Conservation (phyloP, 352 stramenopile genomes). For the Globisporangium carolinianum region DNA sequence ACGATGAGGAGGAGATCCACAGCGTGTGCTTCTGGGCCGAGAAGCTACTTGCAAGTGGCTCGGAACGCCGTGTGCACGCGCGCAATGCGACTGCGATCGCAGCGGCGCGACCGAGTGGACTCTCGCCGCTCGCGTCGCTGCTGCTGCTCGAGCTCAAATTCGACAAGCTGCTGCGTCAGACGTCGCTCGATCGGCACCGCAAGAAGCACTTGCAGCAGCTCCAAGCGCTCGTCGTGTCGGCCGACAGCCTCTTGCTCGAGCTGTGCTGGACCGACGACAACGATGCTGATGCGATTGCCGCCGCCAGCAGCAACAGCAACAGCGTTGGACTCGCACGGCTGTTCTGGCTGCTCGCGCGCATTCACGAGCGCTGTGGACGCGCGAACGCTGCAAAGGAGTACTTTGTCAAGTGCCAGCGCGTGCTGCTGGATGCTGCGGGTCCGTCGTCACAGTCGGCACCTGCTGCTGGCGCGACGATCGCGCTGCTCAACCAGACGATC, state of each 20-base stretch:
- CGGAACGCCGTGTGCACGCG: conserved; percentile 12
- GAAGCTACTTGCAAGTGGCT: conserved; percentile 31
- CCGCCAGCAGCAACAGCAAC: neutral
- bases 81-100: conserved; percentile 1
- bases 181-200: conserved; percentile 14
- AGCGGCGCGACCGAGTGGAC: conserved; percentile 5
- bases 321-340: conserved; percentile 20
- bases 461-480: conserved; percentile 6
- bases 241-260: conserved; percentile 34
- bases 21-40: conserved; percentile 50
- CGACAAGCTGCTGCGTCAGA: conserved; percentile 32
- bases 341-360: conserved; percentile 49
- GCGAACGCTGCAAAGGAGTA: conserved; percentile 40
- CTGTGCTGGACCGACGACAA: conserved; percentile 31
- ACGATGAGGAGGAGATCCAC: conserved; percentile 29
- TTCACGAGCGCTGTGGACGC: conserved; percentile 39
- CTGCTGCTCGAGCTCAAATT: conserved; percentile 61
- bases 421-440: conserved; percentile 6
- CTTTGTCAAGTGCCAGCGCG: conserved; percentile 46
- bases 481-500: conserved; percentile 39
- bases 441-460: neutral
- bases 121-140: conserved; percentile 31
- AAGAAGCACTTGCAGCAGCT: conserved; percentile 19
- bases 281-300: neutral
- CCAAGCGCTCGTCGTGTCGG: conserved; percentile 18